Conservation (phyloP, 805 yeast species). For the Barnettozyma botsteinii region DNA sequence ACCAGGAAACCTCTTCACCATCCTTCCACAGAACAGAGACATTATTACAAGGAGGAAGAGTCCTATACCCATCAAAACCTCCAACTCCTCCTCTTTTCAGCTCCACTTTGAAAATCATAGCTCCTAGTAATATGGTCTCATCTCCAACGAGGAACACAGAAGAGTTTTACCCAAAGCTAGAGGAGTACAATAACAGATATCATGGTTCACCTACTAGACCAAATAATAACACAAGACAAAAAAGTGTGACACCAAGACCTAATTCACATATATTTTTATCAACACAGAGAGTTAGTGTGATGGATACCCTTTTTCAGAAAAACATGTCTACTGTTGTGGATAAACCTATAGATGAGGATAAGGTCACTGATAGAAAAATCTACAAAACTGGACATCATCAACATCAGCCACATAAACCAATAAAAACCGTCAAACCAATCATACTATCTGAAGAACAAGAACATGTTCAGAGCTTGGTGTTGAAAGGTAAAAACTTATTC, state of each 20-base stretch:
- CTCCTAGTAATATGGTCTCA: no score
- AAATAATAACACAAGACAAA: not conserved
- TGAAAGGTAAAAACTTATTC: constrained; percentile 63
- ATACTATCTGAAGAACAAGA: constrained; percentile 56
- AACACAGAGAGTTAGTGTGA: constrained; percentile 26
- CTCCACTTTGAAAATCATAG: constrained; percentile 6
- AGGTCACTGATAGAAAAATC: not conserved
- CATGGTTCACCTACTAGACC: not conserved
- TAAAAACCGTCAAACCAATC: constrained; percentile 22
- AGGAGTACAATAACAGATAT: not conserved
- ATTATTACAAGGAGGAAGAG: not conserved
- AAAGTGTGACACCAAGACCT: not conserved
- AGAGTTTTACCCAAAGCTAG: not conserved
- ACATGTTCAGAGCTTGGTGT: constrained; percentile 57
- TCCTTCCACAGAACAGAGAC: constrained; percentile 24
- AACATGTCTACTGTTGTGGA: constrained; percentile 6
- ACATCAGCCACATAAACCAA: constrained; percentile 6
- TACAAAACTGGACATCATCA: not conserved
- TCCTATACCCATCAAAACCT: not conserved
- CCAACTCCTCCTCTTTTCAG: constrained; percentile 3
- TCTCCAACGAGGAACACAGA: not conserved
- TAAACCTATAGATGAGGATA: not conserved
- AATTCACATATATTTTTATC: constrained; percentile 22
- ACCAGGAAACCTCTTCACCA: constrained; percentile 25
- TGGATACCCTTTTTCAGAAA: not conserved